A percentile compares a stretch with the other conserved stretches of the same genome.
Conservation (phyloP, 2,329 filamentous ascomycete genomes). For the Monilinia fructigena region DNA sequence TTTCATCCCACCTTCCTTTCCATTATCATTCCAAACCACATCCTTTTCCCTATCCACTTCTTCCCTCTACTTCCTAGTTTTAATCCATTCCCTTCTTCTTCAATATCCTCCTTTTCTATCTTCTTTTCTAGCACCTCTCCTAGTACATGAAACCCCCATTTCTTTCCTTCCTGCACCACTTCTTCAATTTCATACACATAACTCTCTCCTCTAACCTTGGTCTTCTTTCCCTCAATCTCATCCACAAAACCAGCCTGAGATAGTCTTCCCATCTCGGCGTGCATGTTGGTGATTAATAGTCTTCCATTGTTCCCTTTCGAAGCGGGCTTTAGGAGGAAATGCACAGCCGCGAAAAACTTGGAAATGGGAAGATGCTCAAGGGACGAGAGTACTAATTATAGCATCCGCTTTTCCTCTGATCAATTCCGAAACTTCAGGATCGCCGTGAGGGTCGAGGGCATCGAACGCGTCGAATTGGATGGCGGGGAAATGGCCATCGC, state of each 20-base stretch:
- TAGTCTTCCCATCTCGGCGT: conserved; percentile 58
- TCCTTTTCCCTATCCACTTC: conserved; percentile 61
- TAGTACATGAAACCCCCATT: conserved; percentile 47
- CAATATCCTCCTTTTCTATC: conserved; percentile 47
- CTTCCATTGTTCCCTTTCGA: conserved; percentile 45
- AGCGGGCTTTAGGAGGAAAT: conserved; percentile 39
- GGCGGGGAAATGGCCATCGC: background rate
- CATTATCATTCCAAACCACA: conserved; percentile 54
- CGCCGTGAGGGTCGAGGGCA: conserved; percentile 31
- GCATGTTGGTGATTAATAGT: conserved; percentile 67
- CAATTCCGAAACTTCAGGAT: conserved; percentile 26
- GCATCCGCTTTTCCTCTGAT: conserved; percentile 40
- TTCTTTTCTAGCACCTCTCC: conserved; percentile 45
- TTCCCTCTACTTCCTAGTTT: conserved; percentile 57
- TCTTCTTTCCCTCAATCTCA: conserved; percentile 45
- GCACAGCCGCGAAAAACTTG: conserved; percentile 46
- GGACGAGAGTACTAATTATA: conserved; percentile 60
- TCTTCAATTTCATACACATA: conserved; percentile 55
- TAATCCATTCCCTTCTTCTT: conserved; percentile 45
- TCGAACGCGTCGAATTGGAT: conserved; percentile 33
- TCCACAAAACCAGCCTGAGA: conserved; percentile 64
- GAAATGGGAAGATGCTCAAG: conserved; percentile 60
- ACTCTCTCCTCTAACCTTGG: conserved; percentile 59
- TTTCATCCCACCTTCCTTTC: conserved; percentile 27
- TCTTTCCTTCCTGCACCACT: conserved; percentile 50